Evolutionary conservation across 2,329 filamentous ascomycete genomes (phyloP).

Genomic region (Aspergillus sp.): DNA sequence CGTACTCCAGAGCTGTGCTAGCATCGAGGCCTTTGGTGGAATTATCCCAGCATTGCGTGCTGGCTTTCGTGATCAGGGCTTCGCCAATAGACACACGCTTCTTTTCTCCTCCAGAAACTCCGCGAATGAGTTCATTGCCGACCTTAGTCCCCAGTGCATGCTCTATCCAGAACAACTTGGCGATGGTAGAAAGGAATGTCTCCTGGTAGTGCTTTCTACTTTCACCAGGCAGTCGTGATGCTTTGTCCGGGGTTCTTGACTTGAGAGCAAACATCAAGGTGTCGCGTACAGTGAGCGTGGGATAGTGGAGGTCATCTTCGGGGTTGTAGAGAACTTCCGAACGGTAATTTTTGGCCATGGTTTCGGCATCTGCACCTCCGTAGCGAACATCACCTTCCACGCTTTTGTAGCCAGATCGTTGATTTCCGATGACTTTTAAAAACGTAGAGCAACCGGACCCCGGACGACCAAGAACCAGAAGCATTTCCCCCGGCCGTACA

Average conservation of each 20-base stretch:
- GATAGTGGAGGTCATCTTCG: conserved; percentile 75
- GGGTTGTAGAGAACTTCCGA: conserved; percentile 70
- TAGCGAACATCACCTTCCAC: conserved; percentile 59
- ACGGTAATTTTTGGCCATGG: conserved; percentile 53
- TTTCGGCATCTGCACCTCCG: conserved; percentile 56
- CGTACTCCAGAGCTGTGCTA: conserved; percentile 72
- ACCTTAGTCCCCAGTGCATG: conserved; percentile 74
- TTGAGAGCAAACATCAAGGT: conserved; percentile 73
- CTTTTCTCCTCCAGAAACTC: conserved; percentile 69
- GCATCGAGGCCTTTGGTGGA: conserved; percentile 73
- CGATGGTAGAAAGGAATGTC: conserved; percentile 66
- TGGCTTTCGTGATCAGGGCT: conserved; percentile 67
- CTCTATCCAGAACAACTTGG: conserved; percentile 70
- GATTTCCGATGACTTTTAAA: conserved; percentile 76
- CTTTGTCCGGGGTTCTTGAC: conserved; percentile 65
- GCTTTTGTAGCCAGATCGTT: conserved; percentile 60
- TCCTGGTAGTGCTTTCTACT: conserved; percentile 60
- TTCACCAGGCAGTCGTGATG: conserved; percentile 62
- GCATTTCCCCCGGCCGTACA: conserved; percentile 43
- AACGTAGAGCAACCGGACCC: conserved; percentile 71
- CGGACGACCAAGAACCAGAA: conserved; percentile 44
- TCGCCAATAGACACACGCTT: conserved; percentile 84
- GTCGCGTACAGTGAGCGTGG: conserved; percentile 73
- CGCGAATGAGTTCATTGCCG: conserved; percentile 72
- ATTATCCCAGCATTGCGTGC: conserved; percentile 75